Conservation (phyloP, 1,284 basidiomycete species). For the Mycosarcoma maydis region DNA sequence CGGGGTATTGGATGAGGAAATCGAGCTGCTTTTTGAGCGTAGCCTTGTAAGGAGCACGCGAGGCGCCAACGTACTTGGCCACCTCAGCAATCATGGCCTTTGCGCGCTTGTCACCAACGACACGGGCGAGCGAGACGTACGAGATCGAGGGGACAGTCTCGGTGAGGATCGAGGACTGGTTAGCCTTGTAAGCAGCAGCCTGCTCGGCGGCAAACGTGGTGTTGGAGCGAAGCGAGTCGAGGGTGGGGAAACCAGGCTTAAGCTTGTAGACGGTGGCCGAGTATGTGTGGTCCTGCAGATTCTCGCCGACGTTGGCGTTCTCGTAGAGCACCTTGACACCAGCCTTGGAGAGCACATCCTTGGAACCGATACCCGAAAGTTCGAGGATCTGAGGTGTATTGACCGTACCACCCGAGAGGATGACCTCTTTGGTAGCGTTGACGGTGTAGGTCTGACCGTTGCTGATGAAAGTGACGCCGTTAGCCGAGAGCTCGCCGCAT, state of each 20-base stretch:
- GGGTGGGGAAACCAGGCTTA: conserved; percentile 48
- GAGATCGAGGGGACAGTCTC: conserved; percentile 60
- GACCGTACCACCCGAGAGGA: conserved; percentile 58
- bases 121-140: conserved; percentile 56
- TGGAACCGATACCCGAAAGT: conserved; percentile 71
- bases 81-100: conserved; percentile 43
- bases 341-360: conserved; percentile 66
- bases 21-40: conserved; percentile 60
- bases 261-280: conserved; percentile 57
- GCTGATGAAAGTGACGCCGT: conserved; percentile 45
- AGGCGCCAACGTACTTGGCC: conserved; percentile 39
- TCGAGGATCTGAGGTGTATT: conserved; percentile 69
- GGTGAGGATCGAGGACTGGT: conserved; percentile 54
- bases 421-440: conserved; percentile 54
- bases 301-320: conserved; percentile 68
- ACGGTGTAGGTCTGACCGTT: conserved; percentile 49
- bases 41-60: conserved; percentile 46
- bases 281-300: conserved; percentile 69
- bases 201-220: conserved; percentile 53
- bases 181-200: conserved; percentile 43
- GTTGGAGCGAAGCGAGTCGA: conserved; percentile 59
- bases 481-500: conserved; percentile 32
- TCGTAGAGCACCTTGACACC: conserved; percentile 63
- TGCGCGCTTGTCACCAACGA: conserved; percentile 48
- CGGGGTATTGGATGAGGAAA: conserved; percentile 48